Evolutionary conservation across 148 eudicot species (phyloP).

Genomic region (Arbutus unedo): DNA sequence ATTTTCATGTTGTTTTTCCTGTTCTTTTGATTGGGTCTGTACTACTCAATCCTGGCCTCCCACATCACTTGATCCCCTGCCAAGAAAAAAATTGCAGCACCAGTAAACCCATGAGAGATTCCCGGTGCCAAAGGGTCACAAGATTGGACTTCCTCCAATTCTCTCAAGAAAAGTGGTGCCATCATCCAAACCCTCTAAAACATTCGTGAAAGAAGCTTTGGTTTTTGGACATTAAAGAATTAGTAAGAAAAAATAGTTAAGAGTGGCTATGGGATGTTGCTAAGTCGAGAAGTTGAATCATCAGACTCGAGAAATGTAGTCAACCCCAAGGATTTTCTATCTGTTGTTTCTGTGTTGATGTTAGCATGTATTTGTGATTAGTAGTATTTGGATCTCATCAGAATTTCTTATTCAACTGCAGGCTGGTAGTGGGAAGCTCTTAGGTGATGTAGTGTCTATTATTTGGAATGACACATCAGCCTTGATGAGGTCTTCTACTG

Average conservation of each 20-base stretch:
- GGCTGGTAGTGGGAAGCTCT: conserved; percentile 68
- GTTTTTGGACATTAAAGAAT: not conserved
- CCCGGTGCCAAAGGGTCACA: not conserved
- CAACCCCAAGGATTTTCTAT: not conserved
- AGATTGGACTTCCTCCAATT: not conserved
- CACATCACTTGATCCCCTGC: not conserved
- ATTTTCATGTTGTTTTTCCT: not conserved
- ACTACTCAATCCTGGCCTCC: not conserved
- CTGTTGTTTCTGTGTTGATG: conserved; percentile 4
- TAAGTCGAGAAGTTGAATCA: not conserved
- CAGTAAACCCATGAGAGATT: too few species aligned
- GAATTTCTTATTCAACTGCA: conserved; percentile 31
- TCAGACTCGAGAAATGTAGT: not conserved
- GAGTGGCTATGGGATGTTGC: not conserved
- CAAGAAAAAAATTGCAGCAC: too few species aligned
- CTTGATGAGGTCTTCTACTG: conserved; percentile 64
- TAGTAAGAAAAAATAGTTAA: not conserved
- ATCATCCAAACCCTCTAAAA: not conserved
- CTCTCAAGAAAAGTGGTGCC: not conserved
- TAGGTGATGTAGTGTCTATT: conserved; percentile 58
- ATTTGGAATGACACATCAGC: conserved; percentile 77
- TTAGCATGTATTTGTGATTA: not conserved
- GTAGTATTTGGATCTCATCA: conserved; percentile 5
- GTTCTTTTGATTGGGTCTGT: not conserved
- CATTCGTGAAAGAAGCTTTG: not conserved